Conservation (phyloP, 805 yeast genomes). For the Osmozyma mogii region DNA sequence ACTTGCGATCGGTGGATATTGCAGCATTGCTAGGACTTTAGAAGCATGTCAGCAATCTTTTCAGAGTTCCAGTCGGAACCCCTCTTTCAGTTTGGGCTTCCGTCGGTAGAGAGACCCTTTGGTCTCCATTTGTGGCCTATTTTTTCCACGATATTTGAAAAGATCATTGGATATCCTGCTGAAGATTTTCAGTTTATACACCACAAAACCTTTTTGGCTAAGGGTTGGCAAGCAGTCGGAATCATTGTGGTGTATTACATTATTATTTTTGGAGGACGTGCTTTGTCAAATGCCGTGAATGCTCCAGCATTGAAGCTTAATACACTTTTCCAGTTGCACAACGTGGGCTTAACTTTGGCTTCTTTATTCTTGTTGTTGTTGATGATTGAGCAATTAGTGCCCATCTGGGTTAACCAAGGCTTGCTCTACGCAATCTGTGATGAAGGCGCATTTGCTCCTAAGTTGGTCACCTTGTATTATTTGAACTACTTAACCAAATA, state of each 20-base stretch:
- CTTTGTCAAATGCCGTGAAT: slow-evolving; percentile 41
- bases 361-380: slow-evolving; percentile 62
- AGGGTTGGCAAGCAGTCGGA: slow-evolving; percentile 45
- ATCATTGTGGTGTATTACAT: slow-evolving; percentile 35
- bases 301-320: slow-evolving; percentile 67
- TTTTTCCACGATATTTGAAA: slow-evolving; percentile 42
- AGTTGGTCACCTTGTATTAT: slow-evolving; percentile 78
- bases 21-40: too few species aligned
- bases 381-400: slow-evolving; percentile 77
- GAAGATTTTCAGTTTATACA: slow-evolving; percentile 60
- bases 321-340: slow-evolving; percentile 76
- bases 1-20: too few species aligned
- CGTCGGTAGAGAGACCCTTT: slow-evolving; percentile 40
- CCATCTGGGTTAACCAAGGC: slow-evolving; percentile 69
- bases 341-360: slow-evolving; percentile 60
- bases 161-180: slow-evolving; percentile 48
- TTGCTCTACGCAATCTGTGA: slow-evolving; percentile 78
- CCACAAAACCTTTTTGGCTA: slow-evolving; percentile 61
- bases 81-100: slow-evolving; percentile 21
- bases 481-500: slow-evolving; percentile 87
- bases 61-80: slow-evolving; percentile 10
- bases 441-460: slow-evolving; percentile 71
- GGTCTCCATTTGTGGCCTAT: slow-evolving; percentile 64
- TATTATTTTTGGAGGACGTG: slow-evolving; percentile 63
- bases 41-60: too few species aligned